Evolutionary conservation across 495 filamentous ascomycete genomes (phyloP), one percentile per base, ranked within the genome.

Genomic region (Trichoderma reesei): DNA sequence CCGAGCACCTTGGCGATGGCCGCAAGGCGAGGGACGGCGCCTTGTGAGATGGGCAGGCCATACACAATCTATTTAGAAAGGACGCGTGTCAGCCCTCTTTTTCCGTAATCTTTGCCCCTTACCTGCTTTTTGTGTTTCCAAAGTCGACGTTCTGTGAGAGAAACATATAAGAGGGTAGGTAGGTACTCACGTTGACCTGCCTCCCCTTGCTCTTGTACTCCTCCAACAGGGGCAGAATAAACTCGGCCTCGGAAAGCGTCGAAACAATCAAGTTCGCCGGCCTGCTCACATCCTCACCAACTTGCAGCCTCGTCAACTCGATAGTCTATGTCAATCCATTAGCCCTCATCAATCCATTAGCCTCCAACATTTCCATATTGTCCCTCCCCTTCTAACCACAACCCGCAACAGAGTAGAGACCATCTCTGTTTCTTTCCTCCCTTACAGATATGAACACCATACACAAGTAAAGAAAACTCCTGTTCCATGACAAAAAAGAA

Each of bases 191-290:
- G 68, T 88, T 90, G 62, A 87, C 79, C 16, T 67, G 61, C 13
- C 82, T 77, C 5, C 81, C 81, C 11, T 72, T 65, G 1, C 65
- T 62, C 65, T 85, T 75, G 68, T 84, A 83, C 42, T 86, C 79
- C n/a, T 81, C 72, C 0, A 91, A 73, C 13, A 88, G 77, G 0
- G 85, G 86, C 16, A 83, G 41, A 11, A 93, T 74, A 63, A 82
- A 80, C 70, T 96, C 91, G 16, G 86, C 85, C 70, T 96, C 92
- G 16, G 82, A 74, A 18, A 93, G 62, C 16, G 91, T 96, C 0
- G 90, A 95, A n/a, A 88, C 85, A 31, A 93, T 80, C 63, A 95
- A 75, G 33, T 87, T 86, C 37, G 85, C 85, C 0, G 81, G 77
- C 2, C 79, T 78, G 20, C 68, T 65, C 41, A 65, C 69, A 33